These are phyloP conservation scores for Cercospora sesami DNA, from an alignment of 2,329 filamentous ascomycete genomes.

Conservation along the genomic window DNA sequence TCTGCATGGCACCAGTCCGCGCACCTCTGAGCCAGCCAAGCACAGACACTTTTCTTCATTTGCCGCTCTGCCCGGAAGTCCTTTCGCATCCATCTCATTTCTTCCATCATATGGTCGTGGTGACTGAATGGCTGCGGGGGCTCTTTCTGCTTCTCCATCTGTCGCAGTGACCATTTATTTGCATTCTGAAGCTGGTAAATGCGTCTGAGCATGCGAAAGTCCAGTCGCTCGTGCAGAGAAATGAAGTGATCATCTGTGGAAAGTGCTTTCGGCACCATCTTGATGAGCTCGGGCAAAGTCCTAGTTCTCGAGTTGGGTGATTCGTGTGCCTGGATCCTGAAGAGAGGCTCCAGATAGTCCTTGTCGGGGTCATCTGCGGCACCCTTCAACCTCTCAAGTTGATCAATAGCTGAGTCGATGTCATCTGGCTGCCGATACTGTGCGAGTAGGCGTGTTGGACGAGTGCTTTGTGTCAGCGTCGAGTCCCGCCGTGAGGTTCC, in stretches of 20 bases:
- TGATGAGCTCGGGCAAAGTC: slow-evolving; percentile 68
- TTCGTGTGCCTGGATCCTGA: slow-evolving; percentile 58
- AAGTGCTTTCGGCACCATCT: slow-evolving; percentile 83
- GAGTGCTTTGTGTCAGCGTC: slow-evolving; percentile 5
- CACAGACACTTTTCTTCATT: slow-evolving; percentile 83
- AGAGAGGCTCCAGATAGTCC: slow-evolving; percentile 65
- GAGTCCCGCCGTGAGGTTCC: not conserved
- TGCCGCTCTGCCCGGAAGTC: slow-evolving; percentile 93
- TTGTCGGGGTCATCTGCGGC: slow-evolving; percentile 49
- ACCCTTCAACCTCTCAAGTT: slow-evolving; percentile 46
- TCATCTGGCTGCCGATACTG: slow-evolving; percentile 15
- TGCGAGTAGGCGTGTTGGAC: slow-evolving; percentile 11
- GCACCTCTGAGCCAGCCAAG: slow-evolving; percentile 77
- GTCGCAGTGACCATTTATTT: slow-evolving; percentile 88
- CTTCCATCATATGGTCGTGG: slow-evolving; percentile 80
- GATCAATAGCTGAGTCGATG: slow-evolving; percentile 24
- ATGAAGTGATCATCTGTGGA: slow-evolving; percentile 82
- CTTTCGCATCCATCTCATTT: slow-evolving; percentile 97
- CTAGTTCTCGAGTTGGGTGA: slow-evolving; percentile 52
- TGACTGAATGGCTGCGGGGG: slow-evolving; percentile 75
- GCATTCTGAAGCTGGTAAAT: slow-evolving; percentile 90
- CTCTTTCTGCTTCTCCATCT: slow-evolving; percentile 81
- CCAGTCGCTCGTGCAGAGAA: slow-evolving; percentile 80
- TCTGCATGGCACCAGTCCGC: slow-evolving; percentile 74
- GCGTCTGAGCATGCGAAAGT: slow-evolving; percentile 78